Percentiles rank a stretch among this genome's conserved stretches.
These are phyloP conservation scores for Lactuca sativa DNA, from an alignment of 129 eudicot species.

Conservation along the genomic window DNA sequence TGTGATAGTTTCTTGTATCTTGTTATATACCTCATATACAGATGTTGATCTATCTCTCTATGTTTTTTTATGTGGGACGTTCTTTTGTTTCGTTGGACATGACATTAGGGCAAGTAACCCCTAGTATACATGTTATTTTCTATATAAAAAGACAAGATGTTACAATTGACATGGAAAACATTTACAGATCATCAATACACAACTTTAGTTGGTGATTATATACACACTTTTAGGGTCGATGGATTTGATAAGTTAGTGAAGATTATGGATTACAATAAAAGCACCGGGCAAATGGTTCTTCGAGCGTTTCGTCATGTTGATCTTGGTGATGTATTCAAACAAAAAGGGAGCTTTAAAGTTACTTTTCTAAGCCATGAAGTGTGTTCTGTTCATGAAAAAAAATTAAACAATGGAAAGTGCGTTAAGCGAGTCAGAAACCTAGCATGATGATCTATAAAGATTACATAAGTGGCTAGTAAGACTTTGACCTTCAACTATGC, in stretches of 20 bases:
- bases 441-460: slow-evolving; percentile 23
- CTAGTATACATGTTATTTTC: too few species aligned
- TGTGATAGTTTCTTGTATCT: too few species aligned
- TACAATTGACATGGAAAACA: slow-evolving; percentile 11
- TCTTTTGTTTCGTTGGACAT: too few species aligned
- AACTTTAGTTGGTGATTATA: slow-evolving; percentile 2
- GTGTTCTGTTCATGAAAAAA: neutral
- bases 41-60: too few species aligned
- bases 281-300: slow-evolving; percentile 12
- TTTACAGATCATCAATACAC: slow-evolving; percentile 3
- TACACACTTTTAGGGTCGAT: neutral
- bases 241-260: neutral
- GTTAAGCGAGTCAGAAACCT: neutral
- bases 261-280: slow-evolving; percentile 21
- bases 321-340: slow-evolving; percentile 22
- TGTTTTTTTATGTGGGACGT: too few species aligned
- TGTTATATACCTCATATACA: too few species aligned
- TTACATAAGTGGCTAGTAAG: neutral
- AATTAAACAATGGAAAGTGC: slow-evolving; percentile 11
- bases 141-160: too few species aligned
- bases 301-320: slow-evolving; percentile 13
- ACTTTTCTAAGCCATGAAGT: slow-evolving; percentile 15
- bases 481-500: neutral
- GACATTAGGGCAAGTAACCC: too few species aligned
- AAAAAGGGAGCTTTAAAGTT: slow-evolving; percentile 5